Base-by-base conservation (phyloP, 2,329 filamentous ascomycete genomes). In the Scedosporium boydii region DNA sequence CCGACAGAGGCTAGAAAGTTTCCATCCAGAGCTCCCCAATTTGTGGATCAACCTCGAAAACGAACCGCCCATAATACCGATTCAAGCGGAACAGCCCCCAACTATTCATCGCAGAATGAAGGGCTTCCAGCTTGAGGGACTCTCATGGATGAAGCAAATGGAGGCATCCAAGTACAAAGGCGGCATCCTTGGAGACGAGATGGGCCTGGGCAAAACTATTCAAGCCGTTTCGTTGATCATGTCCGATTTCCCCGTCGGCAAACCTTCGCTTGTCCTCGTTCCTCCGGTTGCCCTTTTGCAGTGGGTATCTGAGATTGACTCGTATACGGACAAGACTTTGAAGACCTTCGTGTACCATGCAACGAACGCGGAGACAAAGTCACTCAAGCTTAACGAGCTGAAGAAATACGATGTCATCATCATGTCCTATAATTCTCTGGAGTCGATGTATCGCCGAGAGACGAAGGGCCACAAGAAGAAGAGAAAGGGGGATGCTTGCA, bases 121-220 rank as follows among this genome's bases (percentile, higher is more conserved):
- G 74, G 87, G 89, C 0, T 99, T 98, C 72, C 95, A 99, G 71
- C 86, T 96, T 4, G 89, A 97, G 74, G 95, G 95, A 4, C 80
- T 99, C 46, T 87, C 91, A 59, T 99, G 95, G 95, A 96, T 99
- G 91, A 86, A 83, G 64, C 87, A 83, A 62, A 96, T 98, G 82
- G 95, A 99, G 72, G 80, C 90, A 74, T 89, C 86, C 0, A 77
- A 88, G 46, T 98, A 93, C 83, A 90, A 87, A 70, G 95, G 95
- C 18, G 95, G 95, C 14, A 80, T 99, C 2, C 82, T 99, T 1
- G 95, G 95, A 64, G 95, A 99, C 68, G 95, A 99, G 75, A 99
- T 99, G 95, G 95, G 95, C 6, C 90, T 99, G 77, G 95, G 95
- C 59, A 99, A 99, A 78, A 99, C 95, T 0, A 98, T 99, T 59